phyloP scores from a whole-genome alignment of 2,329 filamentous ascomycete species.

The Penicillium sp. region DNA sequence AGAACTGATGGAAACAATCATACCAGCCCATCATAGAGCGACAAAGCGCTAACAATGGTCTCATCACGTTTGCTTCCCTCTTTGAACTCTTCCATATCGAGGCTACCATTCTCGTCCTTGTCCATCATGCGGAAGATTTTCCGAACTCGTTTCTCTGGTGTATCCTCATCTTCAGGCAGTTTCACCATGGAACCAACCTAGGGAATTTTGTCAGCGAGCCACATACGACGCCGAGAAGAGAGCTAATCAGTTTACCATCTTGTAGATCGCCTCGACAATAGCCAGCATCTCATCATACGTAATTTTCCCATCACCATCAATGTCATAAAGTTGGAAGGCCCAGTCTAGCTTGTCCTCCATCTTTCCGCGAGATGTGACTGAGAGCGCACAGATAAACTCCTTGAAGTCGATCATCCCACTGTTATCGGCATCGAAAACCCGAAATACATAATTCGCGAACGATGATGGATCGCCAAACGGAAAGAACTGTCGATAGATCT shows the following conservation, averaged over 20 bases:
- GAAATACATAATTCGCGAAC: slow-evolving; percentile 99
- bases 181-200: slow-evolving; percentile 99
- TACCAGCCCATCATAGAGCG: slow-evolving; percentile 93
- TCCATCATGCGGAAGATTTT: slow-evolving; percentile 99
- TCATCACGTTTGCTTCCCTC: slow-evolving; percentile 98
- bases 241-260: slow-evolving; percentile 72
- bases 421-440: slow-evolving; percentile 97
- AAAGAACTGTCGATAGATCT: slow-evolving; percentile 99
- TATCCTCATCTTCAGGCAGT: slow-evolving; percentile 97
- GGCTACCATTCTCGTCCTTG: slow-evolving; percentile 97
- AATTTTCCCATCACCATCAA: slow-evolving; percentile 98
- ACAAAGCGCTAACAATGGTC: slow-evolving; percentile 96
- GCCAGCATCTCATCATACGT: slow-evolving; percentile 99
- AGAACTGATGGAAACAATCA: slow-evolving; percentile 45
- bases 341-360: slow-evolving; percentile 99
- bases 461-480: slow-evolving; percentile 96
- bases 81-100: slow-evolving; percentile 98
- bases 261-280: slow-evolving; percentile 99
- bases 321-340: slow-evolving; percentile 99
- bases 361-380: slow-evolving; percentile 94
- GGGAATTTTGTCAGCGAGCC: slow-evolving; percentile 16
- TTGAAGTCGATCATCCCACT: slow-evolving; percentile 99
- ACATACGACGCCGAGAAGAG: background rate
- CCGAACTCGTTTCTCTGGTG: slow-evolving; percentile 93
- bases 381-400: slow-evolving; percentile 97